Conservation (phyloP, 2,329 filamentous ascomycete genomes). For the Exophiala sp. region DNA sequence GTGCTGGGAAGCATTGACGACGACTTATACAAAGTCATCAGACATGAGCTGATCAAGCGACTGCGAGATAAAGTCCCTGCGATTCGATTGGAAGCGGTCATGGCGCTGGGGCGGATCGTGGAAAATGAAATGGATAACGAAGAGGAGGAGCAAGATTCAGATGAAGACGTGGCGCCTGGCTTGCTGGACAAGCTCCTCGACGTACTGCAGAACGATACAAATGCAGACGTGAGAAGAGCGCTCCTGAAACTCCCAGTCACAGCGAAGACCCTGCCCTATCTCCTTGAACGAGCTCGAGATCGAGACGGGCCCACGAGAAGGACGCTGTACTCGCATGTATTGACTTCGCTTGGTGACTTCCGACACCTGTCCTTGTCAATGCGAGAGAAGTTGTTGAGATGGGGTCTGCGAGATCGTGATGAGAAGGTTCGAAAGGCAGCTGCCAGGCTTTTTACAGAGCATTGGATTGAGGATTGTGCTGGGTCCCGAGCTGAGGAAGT, state of each 20-base stretch:
- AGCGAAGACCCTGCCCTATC: constrained; percentile 72
- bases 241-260: constrained; percentile 87
- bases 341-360: constrained; percentile 89
- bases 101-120: constrained; percentile 79
- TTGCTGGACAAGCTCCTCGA: constrained; percentile 78
- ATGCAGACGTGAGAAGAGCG: constrained; percentile 83
- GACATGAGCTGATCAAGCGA: constrained; percentile 71
- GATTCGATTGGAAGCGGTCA: constrained; percentile 83
- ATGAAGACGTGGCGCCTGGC: constrained; percentile 58
- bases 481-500: constrained; percentile 39
- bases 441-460: constrained; percentile 79
- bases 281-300: constrained; percentile 86
- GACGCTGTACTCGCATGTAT: constrained; percentile 76
- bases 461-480: constrained; percentile 97
- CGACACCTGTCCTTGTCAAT: constrained; percentile 87
- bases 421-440: constrained; percentile 91
- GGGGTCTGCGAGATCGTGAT: constrained; percentile 90
- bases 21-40: constrained; percentile 76
- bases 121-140: constrained; percentile 64
- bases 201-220: constrained; percentile 87
- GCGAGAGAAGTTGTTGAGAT: constrained; percentile 89
- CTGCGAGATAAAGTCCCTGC: constrained; percentile 91
- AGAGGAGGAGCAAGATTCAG: constrained; percentile 49
- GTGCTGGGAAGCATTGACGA: constrained; percentile 88
- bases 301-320: constrained; percentile 77